A percentile compares a stretch with the other conserved stretches of the same genome.
phyloP scores from a whole-genome alignment of 1,284 basidiomycete genomes.

The Coniophora puteana region DNA sequence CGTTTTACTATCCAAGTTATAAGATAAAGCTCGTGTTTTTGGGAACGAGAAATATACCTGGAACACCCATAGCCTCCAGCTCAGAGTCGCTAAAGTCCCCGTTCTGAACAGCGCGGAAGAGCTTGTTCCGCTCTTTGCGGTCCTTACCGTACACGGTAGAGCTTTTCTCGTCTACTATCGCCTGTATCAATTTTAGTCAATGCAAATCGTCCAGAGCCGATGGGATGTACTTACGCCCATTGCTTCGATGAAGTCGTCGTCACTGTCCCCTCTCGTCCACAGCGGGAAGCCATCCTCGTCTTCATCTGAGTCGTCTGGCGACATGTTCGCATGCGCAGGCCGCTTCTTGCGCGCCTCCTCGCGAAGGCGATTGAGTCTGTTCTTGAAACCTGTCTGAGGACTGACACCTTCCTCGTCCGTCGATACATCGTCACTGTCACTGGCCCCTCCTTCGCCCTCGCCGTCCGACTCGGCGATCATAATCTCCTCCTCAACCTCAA shows the following conservation, averaged over 20 bases:
- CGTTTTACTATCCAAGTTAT: no score
- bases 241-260: slow-evolving; percentile 61
- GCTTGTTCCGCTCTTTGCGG: slow-evolving; percentile 50
- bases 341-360: slow-evolving; percentile 28
- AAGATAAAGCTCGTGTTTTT: slow-evolving; percentile 27
- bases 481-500: slow-evolving; percentile 16
- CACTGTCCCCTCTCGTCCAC: slow-evolving; percentile 53
- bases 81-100: slow-evolving; percentile 52
- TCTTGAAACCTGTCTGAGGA: slow-evolving; percentile 50
- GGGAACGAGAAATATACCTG: slow-evolving; percentile 20
- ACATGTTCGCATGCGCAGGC: slow-evolving; percentile 12
- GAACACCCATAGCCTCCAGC: slow-evolving; percentile 17
- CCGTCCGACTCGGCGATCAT: slow-evolving; percentile 23
- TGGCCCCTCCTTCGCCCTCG: not conserved
- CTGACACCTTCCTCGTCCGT: slow-evolving; percentile 35
- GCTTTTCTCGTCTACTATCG: slow-evolving; percentile 44
- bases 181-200: slow-evolving; percentile 20
- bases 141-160: slow-evolving; percentile 33
- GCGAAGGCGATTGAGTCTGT: slow-evolving; percentile 43
- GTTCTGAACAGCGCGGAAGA: slow-evolving; percentile 63
- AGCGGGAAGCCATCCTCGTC: slow-evolving; percentile 18
- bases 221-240: slow-evolving; percentile 48
- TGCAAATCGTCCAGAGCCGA: not conserved
- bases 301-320: slow-evolving; percentile 28
- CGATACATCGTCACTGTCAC: slow-evolving; percentile 18